These are phyloP conservation scores for Ilex aquifolium DNA, from an alignment of 257 asterid genomes.

Conservation along the genomic window DNA sequence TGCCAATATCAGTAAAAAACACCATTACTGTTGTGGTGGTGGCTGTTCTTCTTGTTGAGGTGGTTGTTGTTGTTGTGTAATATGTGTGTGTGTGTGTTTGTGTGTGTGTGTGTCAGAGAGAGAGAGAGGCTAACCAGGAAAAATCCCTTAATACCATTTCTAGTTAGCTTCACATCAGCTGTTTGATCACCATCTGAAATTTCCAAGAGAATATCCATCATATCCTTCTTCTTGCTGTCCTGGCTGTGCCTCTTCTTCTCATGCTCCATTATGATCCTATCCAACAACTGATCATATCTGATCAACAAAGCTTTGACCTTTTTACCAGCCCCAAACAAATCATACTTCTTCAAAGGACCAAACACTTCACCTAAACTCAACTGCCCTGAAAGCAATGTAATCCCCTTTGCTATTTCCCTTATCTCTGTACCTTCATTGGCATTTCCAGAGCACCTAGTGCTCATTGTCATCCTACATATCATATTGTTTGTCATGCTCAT, in stretches of 20 bases:
- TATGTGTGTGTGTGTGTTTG: too few relatives aligned
- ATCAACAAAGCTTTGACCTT: constrained; percentile 16
- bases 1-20: too few relatives aligned
- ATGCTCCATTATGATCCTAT: constrained; percentile 20
- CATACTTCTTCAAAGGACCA: constrained; percentile 19
- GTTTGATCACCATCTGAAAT: too few relatives aligned
- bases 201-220: constrained; percentile 16
- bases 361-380: constrained; percentile 20
- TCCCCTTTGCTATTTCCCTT: constrained; percentile 18
- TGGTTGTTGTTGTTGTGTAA: too few relatives aligned
- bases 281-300: constrained; percentile 25
- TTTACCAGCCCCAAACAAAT: constrained; percentile 18
- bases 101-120: too few relatives aligned
- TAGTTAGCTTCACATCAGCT: too few relatives aligned
- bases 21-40: too few relatives aligned
- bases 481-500: constrained; percentile 27
- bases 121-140: too few relatives aligned
- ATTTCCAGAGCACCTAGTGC: constrained; percentile 12
- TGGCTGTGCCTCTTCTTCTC: constrained; percentile 6
- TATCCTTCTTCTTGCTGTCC: constrained; percentile 15
- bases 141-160: too few relatives aligned
- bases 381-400: constrained; percentile 10
- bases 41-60: too few relatives aligned
- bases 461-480: constrained; percentile 15
- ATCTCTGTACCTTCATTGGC: constrained; percentile 6